Conservation (phyloP, 73 alveolate species). For the Paramecium caudatum region DNA sequence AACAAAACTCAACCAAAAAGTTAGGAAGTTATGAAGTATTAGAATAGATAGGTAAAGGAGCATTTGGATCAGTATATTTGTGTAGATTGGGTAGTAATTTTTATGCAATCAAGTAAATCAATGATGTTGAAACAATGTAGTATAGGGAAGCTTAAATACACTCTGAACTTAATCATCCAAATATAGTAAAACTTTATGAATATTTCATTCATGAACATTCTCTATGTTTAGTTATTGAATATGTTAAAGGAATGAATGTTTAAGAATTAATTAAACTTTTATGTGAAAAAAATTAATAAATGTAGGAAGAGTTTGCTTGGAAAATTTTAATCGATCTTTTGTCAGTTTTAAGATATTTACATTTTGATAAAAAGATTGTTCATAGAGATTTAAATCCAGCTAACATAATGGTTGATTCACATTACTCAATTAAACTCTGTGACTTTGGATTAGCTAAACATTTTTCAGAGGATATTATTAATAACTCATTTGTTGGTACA, state of each 20-base stretch:
- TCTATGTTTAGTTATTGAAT: conserved; percentile 95
- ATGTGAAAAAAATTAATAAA: conserved; percentile 86
- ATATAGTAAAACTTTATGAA: conserved; percentile 91
- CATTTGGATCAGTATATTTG: conserved; percentile 91
- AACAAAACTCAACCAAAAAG: conserved; percentile 71
- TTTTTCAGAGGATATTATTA: conserved; percentile 79
- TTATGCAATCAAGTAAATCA: conserved; percentile 91
- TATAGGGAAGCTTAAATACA: conserved; percentile 93
- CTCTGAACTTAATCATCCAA: conserved; percentile 95
- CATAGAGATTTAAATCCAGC: conserved; percentile 97
- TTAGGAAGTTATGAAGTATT: conserved; percentile 84
- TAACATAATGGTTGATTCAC: conserved; percentile 90
- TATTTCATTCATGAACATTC: conserved; percentile 90
- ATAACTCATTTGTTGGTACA: conserved; percentile 90
- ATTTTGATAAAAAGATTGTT: conserved; percentile 86
- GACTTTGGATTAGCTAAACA: conserved; percentile 98
- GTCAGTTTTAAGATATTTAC: conserved; percentile 89
- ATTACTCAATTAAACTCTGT: conserved; percentile 89
- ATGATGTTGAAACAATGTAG: conserved; percentile 80
- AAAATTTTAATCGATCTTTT: conserved; percentile 86
- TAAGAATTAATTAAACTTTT: conserved; percentile 90
- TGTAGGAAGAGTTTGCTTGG: conserved; percentile 95
- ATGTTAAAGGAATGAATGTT: conserved; percentile 92
- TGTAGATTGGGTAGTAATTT: conserved; percentile 85
- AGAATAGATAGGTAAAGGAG: conserved; percentile 94